phyloP scores from a whole-genome alignment of 257 asterid species.

The Solanum pimpinellifolium region DNA sequence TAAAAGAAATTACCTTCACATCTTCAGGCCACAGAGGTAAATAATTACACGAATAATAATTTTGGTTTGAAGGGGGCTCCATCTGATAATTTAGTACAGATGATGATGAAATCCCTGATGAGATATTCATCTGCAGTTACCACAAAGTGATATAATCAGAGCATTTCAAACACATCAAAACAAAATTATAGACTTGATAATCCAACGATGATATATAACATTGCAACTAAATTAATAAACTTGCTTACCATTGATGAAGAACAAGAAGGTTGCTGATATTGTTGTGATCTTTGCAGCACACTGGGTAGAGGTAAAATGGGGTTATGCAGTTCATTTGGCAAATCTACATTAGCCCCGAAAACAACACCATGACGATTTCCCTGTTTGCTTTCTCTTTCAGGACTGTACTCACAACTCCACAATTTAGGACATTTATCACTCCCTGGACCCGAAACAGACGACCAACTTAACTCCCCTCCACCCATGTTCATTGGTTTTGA shows the following conservation, averaged over 20 bases:
- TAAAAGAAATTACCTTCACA: conserved; percentile 41
- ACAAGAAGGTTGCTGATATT: conserved; percentile 27
- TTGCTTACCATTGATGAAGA: conserved; percentile 41
- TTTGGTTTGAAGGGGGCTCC: conserved; percentile 99
- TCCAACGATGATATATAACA: neutral
- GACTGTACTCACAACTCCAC: conserved; percentile 34
- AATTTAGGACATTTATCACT: conserved; percentile 30
- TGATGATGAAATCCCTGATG: conserved; percentile 40
- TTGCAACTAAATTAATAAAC: neutral
- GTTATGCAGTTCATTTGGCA: conserved; percentile 13
- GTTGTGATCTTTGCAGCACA: conserved; percentile 42
- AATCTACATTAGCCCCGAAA: conserved; percentile 12
- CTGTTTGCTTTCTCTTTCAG: conserved; percentile 20
- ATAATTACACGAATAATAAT: conserved; percentile 28
- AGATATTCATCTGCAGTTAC: conserved; percentile 43
- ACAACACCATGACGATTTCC: conserved; percentile 20
- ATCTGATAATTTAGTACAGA: conserved; percentile 41
- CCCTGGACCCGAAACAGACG: conserved; percentile 11
- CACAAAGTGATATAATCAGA: neutral
- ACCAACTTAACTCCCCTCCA: conserved; percentile 21
- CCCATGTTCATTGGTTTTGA: conserved; percentile 17
- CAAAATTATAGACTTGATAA: neutral
- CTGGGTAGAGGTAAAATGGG: conserved; percentile 18
- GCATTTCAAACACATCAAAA: neutral
- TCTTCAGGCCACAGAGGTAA: conserved; percentile 43